A percentile compares a stretch with the other conserved stretches of the same genome.
These are phyloP conservation scores for Syncephalastrum sp. DNA, from an alignment of 371 early-diverging fungal genomes.

Conservation along the genomic window DNA sequence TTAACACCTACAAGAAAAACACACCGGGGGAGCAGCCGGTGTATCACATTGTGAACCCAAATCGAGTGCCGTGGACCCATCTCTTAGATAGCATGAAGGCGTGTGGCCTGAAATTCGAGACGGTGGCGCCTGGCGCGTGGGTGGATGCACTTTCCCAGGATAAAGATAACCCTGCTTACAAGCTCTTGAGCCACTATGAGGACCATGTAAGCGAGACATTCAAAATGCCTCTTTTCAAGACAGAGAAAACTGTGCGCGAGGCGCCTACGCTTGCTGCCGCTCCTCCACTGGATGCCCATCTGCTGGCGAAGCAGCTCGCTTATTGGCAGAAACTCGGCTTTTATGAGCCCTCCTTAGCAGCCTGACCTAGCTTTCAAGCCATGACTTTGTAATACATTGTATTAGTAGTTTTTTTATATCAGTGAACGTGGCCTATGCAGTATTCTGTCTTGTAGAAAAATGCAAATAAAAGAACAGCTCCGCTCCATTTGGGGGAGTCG, in stretches of 20 bases:
- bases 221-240: conserved; percentile 1
- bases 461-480: no score
- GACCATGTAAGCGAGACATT: not conserved
- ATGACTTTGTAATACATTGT: no score
- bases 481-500: no score
- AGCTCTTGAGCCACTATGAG: conserved; percentile 20
- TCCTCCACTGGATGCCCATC: conserved; percentile 6
- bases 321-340: conserved; percentile 13
- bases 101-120: conserved; percentile 25
- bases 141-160: conserved; percentile 18
- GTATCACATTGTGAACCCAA: conserved; percentile 36
- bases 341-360: not conserved
- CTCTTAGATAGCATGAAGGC: conserved; percentile 17
- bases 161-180: conserved; percentile 28
- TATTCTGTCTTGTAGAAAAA: no score
- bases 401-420: no score
- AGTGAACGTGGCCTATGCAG: no score
- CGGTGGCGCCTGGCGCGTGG: conserved; percentile 22
- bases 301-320: conserved; percentile 10
- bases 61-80: conserved; percentile 14
- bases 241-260: not conserved
- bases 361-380: no score
- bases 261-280: conserved; percentile 3
- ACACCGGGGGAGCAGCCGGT: conserved; percentile 5
- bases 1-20: conserved; percentile 10